These are phyloP conservation scores for Murraya koenigii DNA, from an alignment of 345 rosid genomes.

Conservation along the genomic window DNA sequence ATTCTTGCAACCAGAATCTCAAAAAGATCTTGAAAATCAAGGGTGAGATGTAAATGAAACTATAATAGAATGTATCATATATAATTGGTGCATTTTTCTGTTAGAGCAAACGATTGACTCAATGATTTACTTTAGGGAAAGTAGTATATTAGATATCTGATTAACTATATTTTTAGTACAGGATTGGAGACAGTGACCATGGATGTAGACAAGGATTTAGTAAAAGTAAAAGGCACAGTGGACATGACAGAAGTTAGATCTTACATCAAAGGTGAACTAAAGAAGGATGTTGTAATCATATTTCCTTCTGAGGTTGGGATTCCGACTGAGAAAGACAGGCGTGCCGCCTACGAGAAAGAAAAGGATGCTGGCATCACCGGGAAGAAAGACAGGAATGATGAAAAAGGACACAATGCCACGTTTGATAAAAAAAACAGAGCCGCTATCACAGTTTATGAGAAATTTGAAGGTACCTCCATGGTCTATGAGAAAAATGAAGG, in stretches of 20 bases:
- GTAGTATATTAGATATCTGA: neutral
- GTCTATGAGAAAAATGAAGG: neutral
- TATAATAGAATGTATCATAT: neutral
- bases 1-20: conserved; percentile 7
- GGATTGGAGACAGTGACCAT: conserved; percentile 10
- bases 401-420: neutral
- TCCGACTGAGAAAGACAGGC: neutral
- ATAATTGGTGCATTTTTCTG: neutral
- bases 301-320: neutral
- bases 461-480: neutral
- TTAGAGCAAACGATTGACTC: neutral
- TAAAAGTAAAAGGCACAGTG: conserved; percentile 9
- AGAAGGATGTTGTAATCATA: conserved; percentile 1
- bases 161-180: neutral
- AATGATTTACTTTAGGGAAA: neutral
- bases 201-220: conserved; percentile 4
- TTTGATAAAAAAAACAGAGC: neutral
- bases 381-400: neutral
- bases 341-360: neutral
- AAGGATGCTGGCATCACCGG: neutral
- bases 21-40: neutral
- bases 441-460: neutral
- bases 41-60: conserved; percentile 1
- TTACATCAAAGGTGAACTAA: conserved; percentile 1
- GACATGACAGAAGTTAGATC: conserved; percentile 1